These are phyloP conservation scores for Saxophila tyrrhenica DNA, from an alignment of 495 filamentous ascomycete genomes.

Conservation along the genomic window DNA sequence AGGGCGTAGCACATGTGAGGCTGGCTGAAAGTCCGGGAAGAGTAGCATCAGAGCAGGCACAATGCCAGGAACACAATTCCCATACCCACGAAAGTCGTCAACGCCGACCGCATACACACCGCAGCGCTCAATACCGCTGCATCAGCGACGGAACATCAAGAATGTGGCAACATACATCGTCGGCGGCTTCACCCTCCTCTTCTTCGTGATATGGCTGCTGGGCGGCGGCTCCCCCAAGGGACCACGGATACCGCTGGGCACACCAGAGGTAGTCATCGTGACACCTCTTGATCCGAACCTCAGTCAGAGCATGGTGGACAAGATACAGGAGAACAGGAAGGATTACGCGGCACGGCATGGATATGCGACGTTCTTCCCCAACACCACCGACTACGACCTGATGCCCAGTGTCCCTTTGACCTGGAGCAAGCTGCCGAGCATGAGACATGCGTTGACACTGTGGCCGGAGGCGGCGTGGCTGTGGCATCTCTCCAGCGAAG, in stretches of 20 bases:
- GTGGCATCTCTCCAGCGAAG: constrained; percentile 73
- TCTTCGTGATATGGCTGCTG: constrained; percentile 5
- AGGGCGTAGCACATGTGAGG: too few species aligned
- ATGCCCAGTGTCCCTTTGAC: constrained; percentile 45
- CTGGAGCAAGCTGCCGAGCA: constrained; percentile 76
- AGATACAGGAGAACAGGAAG: constrained; percentile 68
- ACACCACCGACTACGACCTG: constrained; percentile 64
- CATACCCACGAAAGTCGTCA: constrained; percentile 20
- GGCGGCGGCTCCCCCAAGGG: constrained; percentile 3
- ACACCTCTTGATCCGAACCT: constrained; percentile 62
- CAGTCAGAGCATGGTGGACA: constrained; percentile 51
- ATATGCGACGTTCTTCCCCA: constrained; percentile 76
- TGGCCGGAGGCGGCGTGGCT: constrained; percentile 64
- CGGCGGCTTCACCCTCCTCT: constrained; percentile 2
- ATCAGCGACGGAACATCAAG: constrained; percentile 6
- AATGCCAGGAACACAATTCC: constrained; percentile 14
- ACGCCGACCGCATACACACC: constrained; percentile 4
- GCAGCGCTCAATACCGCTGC: constrained; percentile 3
- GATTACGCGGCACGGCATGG: constrained; percentile 84
- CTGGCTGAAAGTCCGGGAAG: too few species aligned
- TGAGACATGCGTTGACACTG: constrained; percentile 76
- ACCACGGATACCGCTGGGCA: constrained; percentile 42
- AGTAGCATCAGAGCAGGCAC: too few species aligned
- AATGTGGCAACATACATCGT: constrained; percentile 9
- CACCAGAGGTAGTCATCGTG: constrained; percentile 74